Base-by-base conservation (phyloP, 805 yeast species). In the Starmerella scarabaei region DNA sequence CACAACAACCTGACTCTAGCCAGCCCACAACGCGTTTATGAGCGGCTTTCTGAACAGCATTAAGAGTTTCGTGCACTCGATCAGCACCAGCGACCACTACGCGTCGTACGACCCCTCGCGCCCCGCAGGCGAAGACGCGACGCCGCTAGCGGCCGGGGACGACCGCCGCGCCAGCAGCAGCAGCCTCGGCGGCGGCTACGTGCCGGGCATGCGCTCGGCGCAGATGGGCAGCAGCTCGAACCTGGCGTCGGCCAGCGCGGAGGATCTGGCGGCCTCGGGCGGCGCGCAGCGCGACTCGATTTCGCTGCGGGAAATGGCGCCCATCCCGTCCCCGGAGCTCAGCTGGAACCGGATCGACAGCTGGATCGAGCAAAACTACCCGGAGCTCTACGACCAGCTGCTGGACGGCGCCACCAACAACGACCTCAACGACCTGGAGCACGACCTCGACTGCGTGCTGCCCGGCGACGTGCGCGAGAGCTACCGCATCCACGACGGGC, bases 331-430 rank as follows among this genome's bases (percentile, higher is more conserved):
- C 39, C 83, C 86, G 47, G 66, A 72, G 2, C 66, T 78, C 28
- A 71, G 95, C 11, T 88, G 97, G 97, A 71, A 80, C 47, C 86
- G 86, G 53, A 75, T 88, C 42, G 88, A 82, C 50, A 66, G 73
- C 16, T 88, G 96, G 95, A 65, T 88, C 16, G 68, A 72, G 27
- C 72, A 73, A 41, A 71, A 83, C 59, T 79, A 77, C 48, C 81
- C 91, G 1, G 98, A 88, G 60, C 65, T 91, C 41, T 71, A 69
- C 44, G 86, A 82, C 42, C 76, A 91, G 36, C 62, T 88, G 47
- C 75, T 77, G 54, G 77, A 73, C 37, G 80, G 84, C 21, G 91
- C 85, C 46, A 83, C 95, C 0, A 67, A 69, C 30, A 72, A 77
- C 42, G 98, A 91, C 57, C 66, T 88, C 41, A 67, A 69, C 47